Conservation (phyloP, 306 rosid species). For the Trifolium fragiferum region DNA sequence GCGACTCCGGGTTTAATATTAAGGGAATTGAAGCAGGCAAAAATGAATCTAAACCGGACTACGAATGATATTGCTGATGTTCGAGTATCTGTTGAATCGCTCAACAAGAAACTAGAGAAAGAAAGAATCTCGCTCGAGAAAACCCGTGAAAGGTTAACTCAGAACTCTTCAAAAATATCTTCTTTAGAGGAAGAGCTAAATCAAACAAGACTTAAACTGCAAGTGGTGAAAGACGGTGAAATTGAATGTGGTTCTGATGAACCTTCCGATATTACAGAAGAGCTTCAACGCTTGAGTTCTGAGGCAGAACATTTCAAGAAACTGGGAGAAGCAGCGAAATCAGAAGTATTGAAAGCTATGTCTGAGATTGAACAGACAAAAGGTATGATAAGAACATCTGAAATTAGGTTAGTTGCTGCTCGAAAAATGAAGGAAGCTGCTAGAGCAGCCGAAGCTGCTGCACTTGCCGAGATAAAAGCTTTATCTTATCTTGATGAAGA, state of each 20-base stretch:
- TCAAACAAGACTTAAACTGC: slow-evolving; percentile 71
- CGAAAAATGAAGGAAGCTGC: slow-evolving; percentile 95
- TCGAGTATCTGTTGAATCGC: slow-evolving; percentile 68
- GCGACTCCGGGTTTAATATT: slow-evolving; percentile 64
- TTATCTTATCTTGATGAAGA: slow-evolving; percentile 57
- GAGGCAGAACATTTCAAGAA: slow-evolving; percentile 78
- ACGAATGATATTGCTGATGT: slow-evolving; percentile 80
- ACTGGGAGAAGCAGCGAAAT: slow-evolving; percentile 74
- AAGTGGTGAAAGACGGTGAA: slow-evolving; percentile 65
- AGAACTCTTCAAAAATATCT: slow-evolving; percentile 64
- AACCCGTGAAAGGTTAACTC: slow-evolving; percentile 73
- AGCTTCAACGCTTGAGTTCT: slow-evolving; percentile 65
- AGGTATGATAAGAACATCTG: slow-evolving; percentile 74
- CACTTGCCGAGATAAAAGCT: slow-evolving; percentile 75
- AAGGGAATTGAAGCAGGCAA: slow-evolving; percentile 85
- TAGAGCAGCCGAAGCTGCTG: slow-evolving; percentile 82
- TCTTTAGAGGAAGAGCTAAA: slow-evolving; percentile 85
- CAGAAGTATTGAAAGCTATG: slow-evolving; percentile 63
- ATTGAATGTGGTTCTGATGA: slow-evolving; percentile 47
- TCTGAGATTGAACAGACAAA: slow-evolving; percentile 84
- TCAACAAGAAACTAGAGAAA: slow-evolving; percentile 75
- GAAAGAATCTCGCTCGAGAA: slow-evolving; percentile 79
- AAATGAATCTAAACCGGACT: slow-evolving; percentile 74
- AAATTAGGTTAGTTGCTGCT: slow-evolving; percentile 82
- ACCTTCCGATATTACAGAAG: slow-evolving; percentile 64